Evolutionary conservation across 768 basidiomycete species (phyloP).

Genomic region (Melanogaster broomeanus): DNA sequence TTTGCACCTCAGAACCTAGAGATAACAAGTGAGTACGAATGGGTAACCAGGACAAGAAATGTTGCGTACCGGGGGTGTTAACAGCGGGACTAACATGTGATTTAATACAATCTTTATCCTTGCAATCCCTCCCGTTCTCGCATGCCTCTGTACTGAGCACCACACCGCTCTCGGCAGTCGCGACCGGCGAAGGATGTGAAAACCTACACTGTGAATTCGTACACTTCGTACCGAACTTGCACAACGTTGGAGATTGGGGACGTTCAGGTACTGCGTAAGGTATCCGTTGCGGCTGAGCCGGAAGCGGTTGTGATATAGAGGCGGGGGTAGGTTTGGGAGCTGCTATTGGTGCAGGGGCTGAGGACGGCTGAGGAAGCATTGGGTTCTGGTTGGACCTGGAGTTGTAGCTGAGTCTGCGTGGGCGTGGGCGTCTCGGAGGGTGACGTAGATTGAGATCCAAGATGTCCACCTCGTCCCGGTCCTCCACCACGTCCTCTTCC

Average conservation of each 20-base stretch:
- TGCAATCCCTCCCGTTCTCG: constrained; percentile 84
- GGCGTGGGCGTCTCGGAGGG: constrained; percentile 18
- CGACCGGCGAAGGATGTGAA: constrained; percentile 96
- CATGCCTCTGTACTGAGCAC: constrained; percentile 94
- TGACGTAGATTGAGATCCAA: constrained; percentile 24
- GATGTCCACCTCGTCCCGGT: constrained; percentile 42
- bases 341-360: constrained; percentile 16
- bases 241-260: constrained; percentile 86
- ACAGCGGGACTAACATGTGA: constrained; percentile 89
- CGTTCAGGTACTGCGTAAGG: constrained; percentile 69
- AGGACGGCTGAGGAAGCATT: constrained; percentile 7
- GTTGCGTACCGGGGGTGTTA: constrained; percentile 53
- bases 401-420: constrained; percentile 19
- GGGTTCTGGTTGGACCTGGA: constrained; percentile 16
- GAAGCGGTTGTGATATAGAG: constrained; percentile 13
- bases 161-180: constrained; percentile 91
- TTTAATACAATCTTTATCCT: constrained; percentile 92
- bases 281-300: constrained; percentile 33
- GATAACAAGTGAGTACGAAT: constrained; percentile 8
- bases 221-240: constrained; percentile 93
- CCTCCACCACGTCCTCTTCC: constrained; percentile 49
- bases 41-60: not conserved
- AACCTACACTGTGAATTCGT: constrained; percentile 87
- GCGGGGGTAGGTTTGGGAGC: constrained; percentile 30
- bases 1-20: constrained; percentile 31